Base-by-base conservation (phyloP, 345 rosid genomes). In the Citrus australasica region DNA sequence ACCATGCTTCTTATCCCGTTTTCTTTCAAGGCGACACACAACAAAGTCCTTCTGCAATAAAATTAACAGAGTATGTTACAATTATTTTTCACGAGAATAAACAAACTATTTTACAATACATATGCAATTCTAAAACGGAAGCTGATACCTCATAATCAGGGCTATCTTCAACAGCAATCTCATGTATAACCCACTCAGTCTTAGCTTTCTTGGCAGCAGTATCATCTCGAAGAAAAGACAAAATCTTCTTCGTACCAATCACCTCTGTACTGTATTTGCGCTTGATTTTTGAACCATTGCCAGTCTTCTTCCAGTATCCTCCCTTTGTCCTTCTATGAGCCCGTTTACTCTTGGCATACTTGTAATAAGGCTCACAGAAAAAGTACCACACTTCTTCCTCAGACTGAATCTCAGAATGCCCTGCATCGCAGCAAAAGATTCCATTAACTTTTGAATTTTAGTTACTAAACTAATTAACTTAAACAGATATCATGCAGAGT, bases 261-360 rank as follows among this genome's bases (percentile, higher is more conserved):
- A 64, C 81, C 10, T 35, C 67, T 4, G 16, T 48, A 3, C 79
- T 40, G 30, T 25, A 46, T 38, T 73, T 21, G 33, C 77, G 46
- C 35, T 71, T 77, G 62, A 87, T 67, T 16, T 32, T 3, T 1
- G 87, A 81, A 68, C 48, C 59, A 4, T 33, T 72, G 17, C 92
- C 92, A 0, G 91, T 85, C 33, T 67, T 6, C 80, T 90, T 88
- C 91, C 91, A 90, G 42, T 8, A 79, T 4, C 93, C 91, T 32
- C 13, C 5, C 33, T 21, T 40, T 8, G 87, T 83, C 1, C 56
- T 79, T 75, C 93, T 81, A 59, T 82, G 76, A 1, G 22, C 51
- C 2, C 62, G 71, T 6, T 56, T 71, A 55, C 80, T 76, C 8
- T 82, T 82, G 27, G 5, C 2, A 2, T 72, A 27, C 5, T 70